These are phyloP conservation scores for Chrysoporthe austroafricana DNA, from an alignment of 2,329 filamentous ascomycete species.

Conservation along the genomic window DNA sequence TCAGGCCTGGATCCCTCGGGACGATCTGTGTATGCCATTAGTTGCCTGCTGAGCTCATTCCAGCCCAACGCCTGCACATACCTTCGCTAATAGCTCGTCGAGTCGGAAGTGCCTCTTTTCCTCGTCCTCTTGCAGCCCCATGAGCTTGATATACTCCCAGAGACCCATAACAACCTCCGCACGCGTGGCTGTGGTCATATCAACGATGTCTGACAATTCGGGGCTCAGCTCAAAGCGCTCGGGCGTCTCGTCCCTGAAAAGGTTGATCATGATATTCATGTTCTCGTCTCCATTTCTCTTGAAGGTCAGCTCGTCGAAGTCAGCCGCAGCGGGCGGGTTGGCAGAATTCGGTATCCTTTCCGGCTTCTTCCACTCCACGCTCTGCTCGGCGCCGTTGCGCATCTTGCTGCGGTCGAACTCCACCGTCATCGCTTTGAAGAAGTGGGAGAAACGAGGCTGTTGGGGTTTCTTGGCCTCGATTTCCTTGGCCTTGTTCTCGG, in stretches of 20 bases:
- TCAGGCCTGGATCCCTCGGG: conserved; percentile 75
- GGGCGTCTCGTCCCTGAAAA: conserved; percentile 81
- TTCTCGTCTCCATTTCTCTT: conserved; percentile 93
- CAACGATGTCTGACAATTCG: conserved; percentile 80
- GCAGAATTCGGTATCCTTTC: conserved; percentile 56
- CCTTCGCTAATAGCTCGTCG: conserved; percentile 78
- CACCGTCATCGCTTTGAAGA: conserved; percentile 79
- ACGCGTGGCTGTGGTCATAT: conserved; percentile 83
- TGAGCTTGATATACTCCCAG: conserved; percentile 91
- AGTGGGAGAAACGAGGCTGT: conserved; percentile 69
- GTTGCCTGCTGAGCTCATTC: not conserved
- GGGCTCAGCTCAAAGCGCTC: conserved; percentile 83
- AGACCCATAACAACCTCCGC: conserved; percentile 88
- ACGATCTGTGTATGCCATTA: conserved; percentile 61
- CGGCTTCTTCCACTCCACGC: conserved; percentile 87
- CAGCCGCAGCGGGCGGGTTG: conserved; percentile 65
- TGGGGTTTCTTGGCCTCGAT: conserved; percentile 46
- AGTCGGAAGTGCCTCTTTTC: conserved; percentile 93
- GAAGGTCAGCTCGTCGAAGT: conserved; percentile 91
- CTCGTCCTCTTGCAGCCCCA: conserved; percentile 88
- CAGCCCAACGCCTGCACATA: conserved; percentile 45
- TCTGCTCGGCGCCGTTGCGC: conserved; percentile 58
- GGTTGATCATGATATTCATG: conserved; percentile 85
- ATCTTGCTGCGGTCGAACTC: conserved; percentile 69
- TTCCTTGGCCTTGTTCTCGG: conserved; percentile 41